Evolutionary conservation across 2,329 filamentous ascomycete species (phyloP), one percentile per base, ranked within the genome.

Genomic region (Elsinoe batatas): DNA sequence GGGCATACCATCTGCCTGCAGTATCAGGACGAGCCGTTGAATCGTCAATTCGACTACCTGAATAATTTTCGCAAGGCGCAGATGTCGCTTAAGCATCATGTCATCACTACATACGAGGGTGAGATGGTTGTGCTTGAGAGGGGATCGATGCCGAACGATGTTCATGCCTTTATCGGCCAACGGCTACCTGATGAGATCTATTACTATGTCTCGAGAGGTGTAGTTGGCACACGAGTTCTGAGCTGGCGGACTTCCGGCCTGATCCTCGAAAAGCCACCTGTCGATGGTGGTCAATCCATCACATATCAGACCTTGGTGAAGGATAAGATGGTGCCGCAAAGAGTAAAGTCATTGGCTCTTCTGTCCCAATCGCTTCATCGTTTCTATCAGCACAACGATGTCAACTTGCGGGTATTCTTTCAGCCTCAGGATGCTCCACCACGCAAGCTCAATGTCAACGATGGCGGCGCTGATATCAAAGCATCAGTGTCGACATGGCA

Each of bases 111-210:
- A 33, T 78, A 82, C 55, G 81, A 81, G n/a, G 93, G 93, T 38
- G 83, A 85, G 64, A 79, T 95, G 50, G 80, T 81, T 58, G 85
- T 90, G 13, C 78, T 88, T 63, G 84, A 91, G 63, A 79, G 77
- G 55, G 85, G 88, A 6, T 78, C 82, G 55, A 80, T 90, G 17
- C 91, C 93, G 1, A 80, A 79, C 44, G 91, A 97, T 67, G 84
- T 93, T 61, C 88, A 94, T 66, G 85, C 91, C 65, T 91, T 96
- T 66, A 81, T 96, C 59, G 90, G 90, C n/a, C 81, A 94, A 58
- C 86, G 91, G 58, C 76, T 98, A 4, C 90, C 93, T 0, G 83
- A 90, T 38, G 93, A 98, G 70, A 76, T 97, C 15, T 91, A 91
- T 68, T 87, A 89, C 69, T 97, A 97, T 68, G 77, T 96, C 50